These are phyloP conservation scores for Lactuca sativa DNA, from an alignment of 129 eudicot species.

Conservation along the genomic window DNA sequence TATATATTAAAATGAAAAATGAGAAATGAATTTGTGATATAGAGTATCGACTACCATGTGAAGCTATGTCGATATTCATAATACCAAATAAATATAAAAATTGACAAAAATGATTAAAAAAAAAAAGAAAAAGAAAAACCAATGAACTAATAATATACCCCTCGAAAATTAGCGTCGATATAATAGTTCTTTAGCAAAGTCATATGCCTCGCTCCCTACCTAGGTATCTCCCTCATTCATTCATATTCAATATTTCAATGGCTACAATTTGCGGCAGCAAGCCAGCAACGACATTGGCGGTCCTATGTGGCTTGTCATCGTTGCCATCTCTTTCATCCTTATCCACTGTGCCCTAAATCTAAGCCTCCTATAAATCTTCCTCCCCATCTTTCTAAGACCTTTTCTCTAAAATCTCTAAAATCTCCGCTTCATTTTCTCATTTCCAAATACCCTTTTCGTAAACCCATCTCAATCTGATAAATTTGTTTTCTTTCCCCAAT, in stretches of 20 bases:
- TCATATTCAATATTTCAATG: background rate
- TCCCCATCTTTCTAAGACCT: background rate
- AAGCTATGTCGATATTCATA: too few relatives aligned
- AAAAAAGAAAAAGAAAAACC: too few relatives aligned
- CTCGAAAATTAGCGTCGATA: too few relatives aligned
- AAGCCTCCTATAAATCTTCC: background rate
- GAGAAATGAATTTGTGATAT: too few relatives aligned
- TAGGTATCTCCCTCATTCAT: background rate
- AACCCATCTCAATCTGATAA: background rate
- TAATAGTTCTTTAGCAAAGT: too few relatives aligned
- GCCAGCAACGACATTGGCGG: background rate
- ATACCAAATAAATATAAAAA: too few relatives aligned
- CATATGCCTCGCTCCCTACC: background rate
- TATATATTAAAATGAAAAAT: too few relatives aligned
- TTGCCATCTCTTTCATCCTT: slow-evolving; percentile 6
- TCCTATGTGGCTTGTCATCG: background rate
- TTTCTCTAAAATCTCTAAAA: background rate
- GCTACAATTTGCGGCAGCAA: background rate
- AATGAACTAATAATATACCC: too few relatives aligned
- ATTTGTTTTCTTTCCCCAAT: background rate
- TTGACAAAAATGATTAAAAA: too few relatives aligned
- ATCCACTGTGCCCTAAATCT: slow-evolving; percentile 2
- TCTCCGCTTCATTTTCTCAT: background rate
- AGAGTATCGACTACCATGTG: too few relatives aligned
- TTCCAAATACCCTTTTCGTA: background rate